Percentiles rank a stretch among this genome's conserved stretches.
These are phyloP conservation scores for Arachis monticola DNA, from an alignment of 331 rosid genomes.

Conservation along the genomic window DNA sequence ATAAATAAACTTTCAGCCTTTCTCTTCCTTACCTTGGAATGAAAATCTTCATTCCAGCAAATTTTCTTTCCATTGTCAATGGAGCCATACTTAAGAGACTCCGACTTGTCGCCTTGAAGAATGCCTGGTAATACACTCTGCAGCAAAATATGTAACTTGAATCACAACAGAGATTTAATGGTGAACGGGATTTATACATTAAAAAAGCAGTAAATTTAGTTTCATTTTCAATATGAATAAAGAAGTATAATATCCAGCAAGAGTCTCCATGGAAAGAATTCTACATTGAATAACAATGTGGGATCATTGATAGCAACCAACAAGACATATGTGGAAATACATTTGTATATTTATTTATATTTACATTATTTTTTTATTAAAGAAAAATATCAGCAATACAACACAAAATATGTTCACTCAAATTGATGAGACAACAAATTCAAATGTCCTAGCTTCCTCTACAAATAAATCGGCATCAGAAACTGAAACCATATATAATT, in stretches of 20 bases:
- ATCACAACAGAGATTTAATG: not conserved
- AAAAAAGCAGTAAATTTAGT: slow-evolving; percentile 14
- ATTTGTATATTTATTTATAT: slow-evolving; percentile 5
- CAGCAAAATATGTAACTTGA: slow-evolving; percentile 30
- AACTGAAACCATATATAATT: slow-evolving; percentile 11
- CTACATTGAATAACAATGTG: slow-evolving; percentile 10
- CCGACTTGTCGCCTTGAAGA: slow-evolving; percentile 83
- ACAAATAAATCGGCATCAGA: not conserved
- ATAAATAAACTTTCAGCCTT: slow-evolving; percentile 10
- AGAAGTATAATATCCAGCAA: slow-evolving; percentile 6
- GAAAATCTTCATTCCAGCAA: slow-evolving; percentile 82
- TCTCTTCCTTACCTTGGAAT: slow-evolving; percentile 68
- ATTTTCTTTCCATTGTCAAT: slow-evolving; percentile 82
- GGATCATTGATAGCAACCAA: not conserved
- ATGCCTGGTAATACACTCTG: slow-evolving; percentile 89
- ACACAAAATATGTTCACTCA: not conserved
- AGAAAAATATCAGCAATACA: not conserved
- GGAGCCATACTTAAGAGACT: slow-evolving; percentile 76
- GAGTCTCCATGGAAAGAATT: not conserved
- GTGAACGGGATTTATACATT: not conserved
- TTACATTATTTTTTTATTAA: not conserved
- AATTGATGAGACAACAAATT: not conserved
- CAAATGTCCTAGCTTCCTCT: not conserved
- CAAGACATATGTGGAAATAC: not conserved
- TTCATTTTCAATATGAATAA: not conserved